A percentile compares a stretch with the other conserved stretches of the same genome.
Conservation (phyloP, 2,329 filamentous ascomycete species). For the Arthrobotrys conoides region DNA sequence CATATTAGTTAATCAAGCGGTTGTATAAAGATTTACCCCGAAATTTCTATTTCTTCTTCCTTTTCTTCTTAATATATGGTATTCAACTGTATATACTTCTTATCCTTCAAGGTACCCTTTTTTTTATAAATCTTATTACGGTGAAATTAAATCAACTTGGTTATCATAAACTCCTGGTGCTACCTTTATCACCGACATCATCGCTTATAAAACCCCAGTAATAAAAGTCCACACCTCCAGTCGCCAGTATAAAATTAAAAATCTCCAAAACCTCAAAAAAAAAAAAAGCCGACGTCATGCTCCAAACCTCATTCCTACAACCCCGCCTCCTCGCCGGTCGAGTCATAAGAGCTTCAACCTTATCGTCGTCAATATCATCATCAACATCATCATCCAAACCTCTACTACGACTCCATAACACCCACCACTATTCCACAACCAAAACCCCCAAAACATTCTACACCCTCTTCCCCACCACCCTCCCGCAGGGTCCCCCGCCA, state of each 20-base stretch:
- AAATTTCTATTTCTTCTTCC: neutral
- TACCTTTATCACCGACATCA: no score
- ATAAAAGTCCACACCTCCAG: neutral
- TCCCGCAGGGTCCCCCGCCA: slow-evolving; percentile 84
- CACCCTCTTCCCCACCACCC: slow-evolving; percentile 85
- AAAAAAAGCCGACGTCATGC: slow-evolving; percentile 25
- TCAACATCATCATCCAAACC: slow-evolving; percentile 18
- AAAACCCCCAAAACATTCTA: slow-evolving; percentile 76
- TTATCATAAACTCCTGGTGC: no score
- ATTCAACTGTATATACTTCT: neutral
- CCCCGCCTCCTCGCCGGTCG: slow-evolving; percentile 19
- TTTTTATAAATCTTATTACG: neutral
- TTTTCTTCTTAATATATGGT: neutral
- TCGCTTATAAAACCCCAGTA: no score
- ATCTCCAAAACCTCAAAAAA: slow-evolving; percentile 2
- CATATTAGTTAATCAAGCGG: neutral
- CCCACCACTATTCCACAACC: slow-evolving; percentile 14
- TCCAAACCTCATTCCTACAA: neutral
- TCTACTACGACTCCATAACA: no score
- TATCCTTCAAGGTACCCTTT: neutral
- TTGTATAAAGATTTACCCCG: slow-evolving; percentile 7
- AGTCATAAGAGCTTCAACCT: neutral
- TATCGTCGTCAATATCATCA: neutral
- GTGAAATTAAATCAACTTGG: no score
- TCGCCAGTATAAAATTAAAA: neutral